Evolutionary conservation across 2,329 filamentous ascomycete genomes (phyloP), one percentile per base, ranked within the genome.

Genomic region (Colletotrichum phormii): DNA sequence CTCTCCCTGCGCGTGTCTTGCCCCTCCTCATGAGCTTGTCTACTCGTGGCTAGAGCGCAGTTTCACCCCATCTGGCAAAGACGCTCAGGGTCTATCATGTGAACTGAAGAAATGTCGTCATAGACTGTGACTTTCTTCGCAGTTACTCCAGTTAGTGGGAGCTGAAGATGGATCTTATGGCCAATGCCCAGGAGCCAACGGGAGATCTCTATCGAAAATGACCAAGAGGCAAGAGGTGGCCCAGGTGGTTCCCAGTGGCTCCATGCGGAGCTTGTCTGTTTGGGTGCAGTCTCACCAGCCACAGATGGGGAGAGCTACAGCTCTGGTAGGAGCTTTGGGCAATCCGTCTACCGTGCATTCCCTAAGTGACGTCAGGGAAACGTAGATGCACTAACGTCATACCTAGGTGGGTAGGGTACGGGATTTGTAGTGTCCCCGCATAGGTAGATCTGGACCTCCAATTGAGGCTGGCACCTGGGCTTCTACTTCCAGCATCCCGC

Each of bases 61-160:
- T 73, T 73, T 73, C 71, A 73, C 67, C 67, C 71, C 55, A 71
- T 73, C 66, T 42, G 71, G 70, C 53, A 73, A 65, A 55, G 60
- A 61, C 66, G 71, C 66, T 67, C 62, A 73, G 67, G 71, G 71
- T 73, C 71, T 73, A 67, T 73, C 71, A 73, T 73, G 71, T 72
- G 71, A 73, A 72, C 46, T 63, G 57, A 54, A 71, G 62, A 51
- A 72, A 72, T 73, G 71, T 63, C 71, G 71, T 73, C 71, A 73
- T 73, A 72, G 71, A 73, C 58, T 64, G 18, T 46, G 35, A n/a
- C 22, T 18, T 55, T 22, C 57, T 58, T 72, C 26, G 53, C 26
- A 42, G 69, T 51, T 49, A 35, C 49, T 60, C 46, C 53, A 64
- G 46, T 70, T 42, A 61, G 46, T 31, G 37, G 53, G 8, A 18